Evolutionary conservation across 1,284 basidiomycete species (phyloP).

Genomic region (Athelia sp.): DNA sequence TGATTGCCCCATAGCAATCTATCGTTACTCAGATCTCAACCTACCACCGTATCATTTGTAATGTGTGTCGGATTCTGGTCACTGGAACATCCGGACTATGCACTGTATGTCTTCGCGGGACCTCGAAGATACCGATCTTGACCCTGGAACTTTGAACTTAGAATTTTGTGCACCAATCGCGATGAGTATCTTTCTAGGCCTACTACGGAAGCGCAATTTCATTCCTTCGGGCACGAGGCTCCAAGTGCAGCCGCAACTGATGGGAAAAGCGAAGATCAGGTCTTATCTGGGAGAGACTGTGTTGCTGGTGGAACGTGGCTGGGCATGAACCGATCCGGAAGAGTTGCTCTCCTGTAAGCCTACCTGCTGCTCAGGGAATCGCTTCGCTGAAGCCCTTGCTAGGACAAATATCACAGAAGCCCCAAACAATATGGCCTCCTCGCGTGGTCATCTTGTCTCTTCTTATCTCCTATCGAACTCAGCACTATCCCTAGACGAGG

Average conservation of each 20-base stretch:
- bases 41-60: background rate
- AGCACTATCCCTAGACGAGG: slow-evolving; percentile 37
- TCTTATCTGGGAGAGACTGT: slow-evolving; percentile 71
- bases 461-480: slow-evolving; percentile 58
- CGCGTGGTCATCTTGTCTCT: slow-evolving; percentile 62
- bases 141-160: slow-evolving; percentile 21
- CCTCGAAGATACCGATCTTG: slow-evolving; percentile 6
- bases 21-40: background rate
- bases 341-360: slow-evolving; percentile 64
- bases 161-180: slow-evolving; percentile 71
- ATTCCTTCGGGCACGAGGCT: slow-evolving; percentile 38
- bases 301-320: slow-evolving; percentile 77
- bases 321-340: slow-evolving; percentile 59
- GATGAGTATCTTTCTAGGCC: slow-evolving; percentile 70
- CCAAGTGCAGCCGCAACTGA: slow-evolving; percentile 13
- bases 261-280: slow-evolving; percentile 16
- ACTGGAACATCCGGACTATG: slow-evolving; percentile 67
- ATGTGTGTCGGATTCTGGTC: slow-evolving; percentile 81
- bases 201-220: slow-evolving; percentile 59
- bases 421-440: slow-evolving; percentile 38
- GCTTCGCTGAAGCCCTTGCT: slow-evolving; percentile 10
- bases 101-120: slow-evolving; percentile 53
- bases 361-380: slow-evolving; percentile 3
- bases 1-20: no score
- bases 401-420: slow-evolving; percentile 81